Percentiles rank a stretch among this genome's conserved stretches.
Evolutionary conservation across 163 green algal genomes (phyloP).

Genomic region (Scenedesmus sp.): DNA sequence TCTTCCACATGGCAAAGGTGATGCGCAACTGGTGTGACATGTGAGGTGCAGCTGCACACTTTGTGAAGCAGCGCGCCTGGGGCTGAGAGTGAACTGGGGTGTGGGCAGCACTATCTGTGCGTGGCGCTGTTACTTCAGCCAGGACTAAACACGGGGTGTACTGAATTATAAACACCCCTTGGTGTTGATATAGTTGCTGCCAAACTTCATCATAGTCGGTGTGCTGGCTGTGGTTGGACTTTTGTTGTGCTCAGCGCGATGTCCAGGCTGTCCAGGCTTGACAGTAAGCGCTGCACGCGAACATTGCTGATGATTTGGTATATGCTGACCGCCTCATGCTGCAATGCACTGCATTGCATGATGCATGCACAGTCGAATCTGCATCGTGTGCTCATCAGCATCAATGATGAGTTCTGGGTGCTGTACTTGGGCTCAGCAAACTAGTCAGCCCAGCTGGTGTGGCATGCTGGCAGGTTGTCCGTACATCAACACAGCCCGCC

Average conservation of each 20-base stretch:
- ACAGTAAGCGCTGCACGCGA: too few species aligned
- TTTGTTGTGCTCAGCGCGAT: too few species aligned
- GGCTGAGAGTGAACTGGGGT: not conserved
- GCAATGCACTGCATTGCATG: not conserved
- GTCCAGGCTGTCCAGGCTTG: too few species aligned
- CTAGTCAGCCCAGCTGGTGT: not conserved
- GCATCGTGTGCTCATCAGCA: not conserved
- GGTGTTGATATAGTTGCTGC: too few species aligned
- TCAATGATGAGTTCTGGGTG: not conserved
- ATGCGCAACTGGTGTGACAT: not conserved
- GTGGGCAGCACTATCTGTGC: too few species aligned
- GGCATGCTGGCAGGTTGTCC: not conserved
- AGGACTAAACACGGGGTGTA: too few species aligned
- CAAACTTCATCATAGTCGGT: too few species aligned
- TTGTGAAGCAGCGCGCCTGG: not conserved
- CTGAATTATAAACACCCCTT: too few species aligned
- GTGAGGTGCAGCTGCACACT: not conserved
- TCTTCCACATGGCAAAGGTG: not conserved
- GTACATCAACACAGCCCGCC: not conserved
- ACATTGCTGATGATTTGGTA: too few species aligned
- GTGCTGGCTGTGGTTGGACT: too few species aligned
- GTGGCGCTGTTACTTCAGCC: too few species aligned
- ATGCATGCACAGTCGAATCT: not conserved
- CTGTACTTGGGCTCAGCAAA: not conserved
- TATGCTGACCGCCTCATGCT: not conserved